phyloP scores from a whole-genome alignment of 148 eudicot species.

The Rheum nobile region DNA sequence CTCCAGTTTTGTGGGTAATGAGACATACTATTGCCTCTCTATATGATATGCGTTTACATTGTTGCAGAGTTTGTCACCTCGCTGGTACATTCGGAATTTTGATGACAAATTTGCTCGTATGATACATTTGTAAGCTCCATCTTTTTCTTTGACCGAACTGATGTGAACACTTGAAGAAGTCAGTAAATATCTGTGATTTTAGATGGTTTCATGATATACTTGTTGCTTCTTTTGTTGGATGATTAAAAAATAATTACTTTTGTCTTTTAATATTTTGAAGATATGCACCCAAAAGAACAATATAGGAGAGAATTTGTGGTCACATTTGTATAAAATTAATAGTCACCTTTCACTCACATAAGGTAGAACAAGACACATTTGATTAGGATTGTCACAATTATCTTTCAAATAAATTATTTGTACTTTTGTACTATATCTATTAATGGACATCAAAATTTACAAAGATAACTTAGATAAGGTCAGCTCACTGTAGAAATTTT shows the following conservation, averaged over 20 bases:
- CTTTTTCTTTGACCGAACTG: background rate
- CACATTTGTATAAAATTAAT: background rate
- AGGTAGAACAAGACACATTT: background rate
- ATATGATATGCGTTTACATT: background rate
- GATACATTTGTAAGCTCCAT: constrained; percentile 83
- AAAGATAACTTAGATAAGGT: background rate
- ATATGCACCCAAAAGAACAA: background rate
- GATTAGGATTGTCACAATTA: background rate
- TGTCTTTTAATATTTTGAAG: background rate
- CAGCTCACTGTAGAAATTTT: background rate
- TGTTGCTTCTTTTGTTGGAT: too few species aligned
- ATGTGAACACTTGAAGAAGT: background rate
- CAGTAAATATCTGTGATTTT: background rate
- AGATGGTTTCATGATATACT: background rate
- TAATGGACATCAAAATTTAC: background rate
- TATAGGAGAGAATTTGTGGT: background rate
- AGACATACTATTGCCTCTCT: background rate
- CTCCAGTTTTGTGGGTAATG: background rate
- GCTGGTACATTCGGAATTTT: constrained; percentile 82
- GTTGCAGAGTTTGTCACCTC: constrained; percentile 67
- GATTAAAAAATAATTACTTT: background rate
- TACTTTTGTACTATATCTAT: background rate
- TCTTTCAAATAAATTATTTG: background rate
- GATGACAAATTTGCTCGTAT: constrained; percentile 40
- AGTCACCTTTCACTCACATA: background rate